These are phyloP conservation scores for Fusarium begoniae DNA, from an alignment of 2,329 filamentous ascomycete species.

Conservation along the genomic window DNA sequence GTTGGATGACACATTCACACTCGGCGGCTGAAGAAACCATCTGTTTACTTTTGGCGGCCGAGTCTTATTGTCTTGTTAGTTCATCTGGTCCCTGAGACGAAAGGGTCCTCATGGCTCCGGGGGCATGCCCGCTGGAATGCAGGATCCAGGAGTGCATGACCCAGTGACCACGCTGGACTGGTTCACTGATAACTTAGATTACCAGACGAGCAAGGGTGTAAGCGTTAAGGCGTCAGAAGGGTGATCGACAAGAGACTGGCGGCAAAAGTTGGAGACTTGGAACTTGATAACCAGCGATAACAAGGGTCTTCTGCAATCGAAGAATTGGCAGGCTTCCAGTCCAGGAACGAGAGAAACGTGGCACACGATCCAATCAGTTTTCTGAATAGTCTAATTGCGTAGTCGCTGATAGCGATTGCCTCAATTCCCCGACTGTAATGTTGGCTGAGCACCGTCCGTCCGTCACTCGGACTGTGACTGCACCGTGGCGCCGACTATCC, in stretches of 20 bases:
- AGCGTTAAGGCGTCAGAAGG: conserved; percentile 16
- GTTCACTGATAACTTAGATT: conserved; percentile 34
- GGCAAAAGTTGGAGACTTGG: conserved; percentile 32
- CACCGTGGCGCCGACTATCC: conserved; percentile 25
- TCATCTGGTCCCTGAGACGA: conserved; percentile 26
- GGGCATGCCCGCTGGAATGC: conserved; percentile 36
- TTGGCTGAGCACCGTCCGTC: conserved; percentile 14
- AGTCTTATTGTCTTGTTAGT: neutral
- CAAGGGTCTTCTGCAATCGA: conserved; percentile 21
- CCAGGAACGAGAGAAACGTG: conserved; percentile 25
- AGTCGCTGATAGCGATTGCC: conserved; percentile 5
- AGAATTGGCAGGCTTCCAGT: conserved; percentile 16
- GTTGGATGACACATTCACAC: conserved; percentile 1
- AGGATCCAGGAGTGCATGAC: conserved; percentile 43
- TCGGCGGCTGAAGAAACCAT: conserved; percentile 26
- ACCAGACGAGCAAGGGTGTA: conserved; percentile 18
- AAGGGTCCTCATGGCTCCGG: conserved; percentile 2
- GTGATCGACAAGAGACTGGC: conserved; percentile 32
- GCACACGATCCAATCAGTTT: conserved; percentile 13
- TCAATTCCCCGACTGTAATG: conserved; percentile 20
- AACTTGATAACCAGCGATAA: conserved; percentile 26
- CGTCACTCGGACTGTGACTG: neutral
- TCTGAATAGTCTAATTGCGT: conserved; percentile 17
- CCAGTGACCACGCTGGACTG: conserved; percentile 8
- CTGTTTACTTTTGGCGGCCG: conserved; percentile 4